phyloP scores from a whole-genome alignment of 257 asterid species.

The Ligustrum vulgare region DNA sequence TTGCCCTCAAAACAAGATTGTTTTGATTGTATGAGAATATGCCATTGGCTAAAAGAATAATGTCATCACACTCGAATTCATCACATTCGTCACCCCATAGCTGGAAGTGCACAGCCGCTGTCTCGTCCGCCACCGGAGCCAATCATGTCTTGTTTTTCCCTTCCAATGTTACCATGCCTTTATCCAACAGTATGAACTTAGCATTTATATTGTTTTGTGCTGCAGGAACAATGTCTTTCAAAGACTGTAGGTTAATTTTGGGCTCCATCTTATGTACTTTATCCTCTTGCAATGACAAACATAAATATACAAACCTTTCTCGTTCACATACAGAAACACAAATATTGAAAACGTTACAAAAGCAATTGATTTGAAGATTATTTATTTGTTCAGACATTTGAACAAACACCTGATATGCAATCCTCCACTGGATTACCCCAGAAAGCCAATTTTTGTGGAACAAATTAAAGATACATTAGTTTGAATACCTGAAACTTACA shows the following conservation, averaged over 20 bases:
- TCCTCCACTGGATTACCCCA: too few species aligned
- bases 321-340: background rate
- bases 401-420: background rate
- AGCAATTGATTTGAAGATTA: background rate
- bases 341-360: background rate
- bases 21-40: slow-evolving; percentile 63
- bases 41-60: slow-evolving; percentile 49
- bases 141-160: slow-evolving; percentile 49
- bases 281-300: background rate
- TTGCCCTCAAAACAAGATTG: slow-evolving; percentile 48
- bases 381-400: background rate
- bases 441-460: too few species aligned
- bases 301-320: background rate
- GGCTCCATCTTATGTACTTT: slow-evolving; percentile 18
- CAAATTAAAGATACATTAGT: background rate
- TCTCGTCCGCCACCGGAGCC: slow-evolving; percentile 76
- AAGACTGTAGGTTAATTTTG: slow-evolving; percentile 24
- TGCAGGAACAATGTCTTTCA: slow-evolving; percentile 56
- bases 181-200: slow-evolving; percentile 62
- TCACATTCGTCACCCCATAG: slow-evolving; percentile 78
- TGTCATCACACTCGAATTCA: slow-evolving; percentile 60
- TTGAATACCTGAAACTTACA: background rate
- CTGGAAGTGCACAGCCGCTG: slow-evolving; percentile 85
- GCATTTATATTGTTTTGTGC: slow-evolving; percentile 59
- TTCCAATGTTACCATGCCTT: slow-evolving; percentile 42